A percentile compares a stretch with the other conserved stretches of the same genome.
These are phyloP conservation scores for Panaeolus papilionaceus DNA, from an alignment of 768 basidiomycete species.

Conservation along the genomic window DNA sequence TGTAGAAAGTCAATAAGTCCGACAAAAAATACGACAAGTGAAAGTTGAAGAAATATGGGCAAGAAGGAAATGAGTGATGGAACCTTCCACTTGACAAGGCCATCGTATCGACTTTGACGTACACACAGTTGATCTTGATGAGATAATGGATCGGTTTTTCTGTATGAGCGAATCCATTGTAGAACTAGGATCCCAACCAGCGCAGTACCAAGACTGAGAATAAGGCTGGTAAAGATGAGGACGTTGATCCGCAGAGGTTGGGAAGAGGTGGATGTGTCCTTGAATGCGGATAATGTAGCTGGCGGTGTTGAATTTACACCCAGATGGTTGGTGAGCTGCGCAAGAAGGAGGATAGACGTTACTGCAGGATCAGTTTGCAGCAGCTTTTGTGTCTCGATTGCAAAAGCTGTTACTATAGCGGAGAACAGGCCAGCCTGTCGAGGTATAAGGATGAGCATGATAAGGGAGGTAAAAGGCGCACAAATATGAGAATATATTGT, in stretches of 20 bases:
- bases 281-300: not conserved
- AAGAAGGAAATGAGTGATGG: conserved; percentile 21
- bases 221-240: conserved; percentile 26
- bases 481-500: conserved; percentile 34
- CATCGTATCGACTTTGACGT: conserved; percentile 24
- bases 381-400: conserved; percentile 20
- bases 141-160: conserved; percentile 16
- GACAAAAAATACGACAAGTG: conserved; percentile 24
- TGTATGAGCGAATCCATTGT: conserved; percentile 28
- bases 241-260: conserved; percentile 24
- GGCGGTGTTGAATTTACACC: conserved; percentile 6
- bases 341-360: conserved; percentile 1
- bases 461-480: conserved; percentile 20
- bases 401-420: conserved; percentile 22
- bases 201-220: conserved; percentile 26
- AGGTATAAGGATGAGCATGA: not conserved
- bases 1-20: conserved; percentile 27
- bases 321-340: conserved; percentile 9
- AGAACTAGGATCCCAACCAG: conserved; percentile 26
- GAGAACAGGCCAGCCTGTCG: conserved; percentile 26
- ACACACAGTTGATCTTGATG: conserved; percentile 19
- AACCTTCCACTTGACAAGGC: conserved; percentile 24
- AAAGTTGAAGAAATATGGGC: conserved; percentile 26
- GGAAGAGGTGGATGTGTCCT: conserved; percentile 7
- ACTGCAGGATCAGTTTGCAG: conserved; percentile 17